A percentile compares a stretch with the other conserved stretches of the same genome.
Evolutionary conservation across 345 rosid species (phyloP).

Genomic region (Limnanthes douglasii): DNA sequence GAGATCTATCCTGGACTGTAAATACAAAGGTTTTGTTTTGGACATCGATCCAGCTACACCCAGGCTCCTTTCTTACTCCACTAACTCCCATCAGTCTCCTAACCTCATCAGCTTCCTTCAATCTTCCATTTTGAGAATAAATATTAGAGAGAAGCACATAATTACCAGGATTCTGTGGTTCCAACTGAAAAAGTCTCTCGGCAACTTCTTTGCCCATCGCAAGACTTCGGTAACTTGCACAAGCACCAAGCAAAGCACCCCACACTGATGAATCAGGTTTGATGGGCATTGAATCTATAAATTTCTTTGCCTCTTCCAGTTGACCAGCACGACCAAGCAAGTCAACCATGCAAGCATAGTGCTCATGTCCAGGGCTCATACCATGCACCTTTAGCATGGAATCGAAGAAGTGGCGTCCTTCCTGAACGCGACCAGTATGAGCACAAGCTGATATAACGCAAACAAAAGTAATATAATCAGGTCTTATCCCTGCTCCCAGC

Average conservation of each 20-base stretch:
- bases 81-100: slow-evolving; percentile 23
- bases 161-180: slow-evolving; percentile 24
- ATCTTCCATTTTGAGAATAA: slow-evolving; percentile 15
- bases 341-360: slow-evolving; percentile 35
- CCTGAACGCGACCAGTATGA: slow-evolving; percentile 19
- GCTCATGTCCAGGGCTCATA: slow-evolving; percentile 24
- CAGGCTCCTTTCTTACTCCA: slow-evolving; percentile 22
- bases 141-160: slow-evolving; percentile 21
- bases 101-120: slow-evolving; percentile 27
- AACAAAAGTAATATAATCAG: slow-evolving; percentile 21
- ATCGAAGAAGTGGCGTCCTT: slow-evolving; percentile 24
- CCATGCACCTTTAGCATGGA: slow-evolving; percentile 21
- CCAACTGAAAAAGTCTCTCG: slow-evolving; percentile 23
- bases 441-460: slow-evolving; percentile 28
- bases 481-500: slow-evolving; percentile 18
- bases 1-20: slow-evolving; percentile 21
- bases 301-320: slow-evolving; percentile 21
- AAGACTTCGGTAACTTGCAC: slow-evolving; percentile 18
- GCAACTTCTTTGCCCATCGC: slow-evolving; percentile 23
- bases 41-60: slow-evolving; percentile 29
- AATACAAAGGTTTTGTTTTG: slow-evolving; percentile 17
- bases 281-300: slow-evolving; percentile 20
- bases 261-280: slow-evolving; percentile 16
- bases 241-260: slow-evolving; percentile 33
- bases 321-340: slow-evolving; percentile 28